Percentiles rank a stretch among this genome's conserved stretches.
phyloP scores from a whole-genome alignment of 306 rosid species.

The Quercus ilex region DNA sequence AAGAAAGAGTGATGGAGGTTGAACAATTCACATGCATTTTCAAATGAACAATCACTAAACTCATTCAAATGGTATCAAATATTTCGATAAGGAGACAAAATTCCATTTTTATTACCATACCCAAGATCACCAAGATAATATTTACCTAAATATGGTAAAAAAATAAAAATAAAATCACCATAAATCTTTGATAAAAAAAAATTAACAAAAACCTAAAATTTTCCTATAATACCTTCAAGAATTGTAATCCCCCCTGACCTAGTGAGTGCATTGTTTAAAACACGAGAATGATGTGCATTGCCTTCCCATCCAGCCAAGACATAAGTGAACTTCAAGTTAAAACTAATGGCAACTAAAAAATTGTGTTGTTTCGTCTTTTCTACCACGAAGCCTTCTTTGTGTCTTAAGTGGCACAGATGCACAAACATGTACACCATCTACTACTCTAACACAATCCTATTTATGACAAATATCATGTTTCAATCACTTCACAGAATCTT shows the following conservation, averaged over 20 bases:
- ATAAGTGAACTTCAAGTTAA: neutral
- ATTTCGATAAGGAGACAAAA: neutral
- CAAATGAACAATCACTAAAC: no score
- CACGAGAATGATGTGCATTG: neutral
- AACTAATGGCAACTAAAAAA: neutral
- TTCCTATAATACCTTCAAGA: neutral
- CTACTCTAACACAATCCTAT: neutral
- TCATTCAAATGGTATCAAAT: neutral
- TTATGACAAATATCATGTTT: no score
- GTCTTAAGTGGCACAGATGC: neutral
- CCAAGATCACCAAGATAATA: neutral
- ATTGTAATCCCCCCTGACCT: neutral
- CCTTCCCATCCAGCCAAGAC: neutral
- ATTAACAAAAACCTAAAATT: no score
- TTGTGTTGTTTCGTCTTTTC: neutral
- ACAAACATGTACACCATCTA: neutral
- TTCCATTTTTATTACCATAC: neutral
- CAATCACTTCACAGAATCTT: neutral
- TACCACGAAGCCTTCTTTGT: neutral
- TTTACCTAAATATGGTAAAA: no score
- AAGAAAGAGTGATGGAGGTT: no score
- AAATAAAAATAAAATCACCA: no score
- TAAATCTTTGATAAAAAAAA: no score
- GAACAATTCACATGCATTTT: no score
- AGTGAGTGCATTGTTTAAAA: neutral